phyloP scores from a whole-genome alignment of 768 basidiomycete species.

The Pleurotus giganteus region DNA sequence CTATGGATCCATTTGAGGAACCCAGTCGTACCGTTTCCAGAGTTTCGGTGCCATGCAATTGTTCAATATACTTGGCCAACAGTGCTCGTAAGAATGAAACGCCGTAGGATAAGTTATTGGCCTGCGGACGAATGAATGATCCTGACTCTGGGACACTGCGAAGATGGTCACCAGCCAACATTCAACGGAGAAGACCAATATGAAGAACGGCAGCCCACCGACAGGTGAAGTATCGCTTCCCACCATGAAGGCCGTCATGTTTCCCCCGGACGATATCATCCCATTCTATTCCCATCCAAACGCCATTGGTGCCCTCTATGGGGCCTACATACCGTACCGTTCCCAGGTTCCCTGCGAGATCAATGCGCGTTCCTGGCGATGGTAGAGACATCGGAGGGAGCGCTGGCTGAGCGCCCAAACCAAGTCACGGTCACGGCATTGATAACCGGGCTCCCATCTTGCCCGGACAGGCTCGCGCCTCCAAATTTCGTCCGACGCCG shows the following conservation, averaged over 20 bases:
- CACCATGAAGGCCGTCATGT: constrained; percentile 82
- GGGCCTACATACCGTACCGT: constrained; percentile 70
- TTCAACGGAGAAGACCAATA: constrained; percentile 13
- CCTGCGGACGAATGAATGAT: constrained; percentile 78
- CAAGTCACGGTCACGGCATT: constrained; percentile 2
- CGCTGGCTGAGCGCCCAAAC: constrained; percentile 11
- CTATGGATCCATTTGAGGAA: constrained; percentile 78
- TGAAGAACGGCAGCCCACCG: constrained; percentile 45
- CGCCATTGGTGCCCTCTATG: constrained; percentile 60
- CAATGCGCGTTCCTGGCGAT: constrained; percentile 53
- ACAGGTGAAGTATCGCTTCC: constrained; percentile 75
- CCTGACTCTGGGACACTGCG: constrained; percentile 60
- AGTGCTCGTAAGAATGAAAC: constrained; percentile 75
- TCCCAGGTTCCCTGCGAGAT: constrained; percentile 51
- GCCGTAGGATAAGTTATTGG: constrained; percentile 53
- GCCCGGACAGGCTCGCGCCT: background rate
- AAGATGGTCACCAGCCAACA: background rate
- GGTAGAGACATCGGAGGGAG: constrained; percentile 22
- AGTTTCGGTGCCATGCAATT: constrained; percentile 45
- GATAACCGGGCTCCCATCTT: constrained; percentile 1
- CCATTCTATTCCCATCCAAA: constrained; percentile 98
- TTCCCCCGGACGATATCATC: constrained; percentile 83
- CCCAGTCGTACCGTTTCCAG: constrained; percentile 72
- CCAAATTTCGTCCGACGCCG: constrained; percentile 1
- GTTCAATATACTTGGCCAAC: constrained; percentile 73